phyloP scores from a whole-genome alignment of 192 early-diverging fungal species.

The Mortierella alpina region DNA sequence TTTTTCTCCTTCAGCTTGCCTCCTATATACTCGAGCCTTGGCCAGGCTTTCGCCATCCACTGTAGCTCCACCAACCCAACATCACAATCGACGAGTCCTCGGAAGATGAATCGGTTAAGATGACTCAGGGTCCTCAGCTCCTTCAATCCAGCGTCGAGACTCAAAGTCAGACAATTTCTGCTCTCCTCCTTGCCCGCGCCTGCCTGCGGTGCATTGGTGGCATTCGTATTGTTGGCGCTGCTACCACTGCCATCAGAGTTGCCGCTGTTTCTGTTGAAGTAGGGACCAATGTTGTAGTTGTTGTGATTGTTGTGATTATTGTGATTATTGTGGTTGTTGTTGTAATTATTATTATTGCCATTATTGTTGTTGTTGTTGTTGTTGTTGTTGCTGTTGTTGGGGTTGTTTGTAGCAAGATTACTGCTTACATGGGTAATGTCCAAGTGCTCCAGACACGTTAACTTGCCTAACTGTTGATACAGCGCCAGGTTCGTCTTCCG shows the following conservation, averaged over 20 bases:
- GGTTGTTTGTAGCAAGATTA: not conserved
- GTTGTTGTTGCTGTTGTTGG: not conserved
- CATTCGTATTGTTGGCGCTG: too few relatives aligned
- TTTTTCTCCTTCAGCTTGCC: constrained; percentile 25
- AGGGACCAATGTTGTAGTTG: not conserved
- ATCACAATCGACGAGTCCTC: constrained; percentile 2
- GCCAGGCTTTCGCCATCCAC: constrained; percentile 47
- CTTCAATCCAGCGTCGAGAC: constrained; percentile 12
- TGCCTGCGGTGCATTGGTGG: not conserved
- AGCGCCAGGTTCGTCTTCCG: constrained; percentile 1
- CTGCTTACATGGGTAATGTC: constrained; percentile 4
- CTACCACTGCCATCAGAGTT: too few relatives aligned
- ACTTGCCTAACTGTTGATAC: constrained; percentile 17
- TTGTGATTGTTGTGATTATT: too few relatives aligned
- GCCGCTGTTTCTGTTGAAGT: too few relatives aligned
- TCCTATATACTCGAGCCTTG: constrained; percentile 18
- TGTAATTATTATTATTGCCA: not conserved
- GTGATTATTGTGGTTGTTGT: not conserved
- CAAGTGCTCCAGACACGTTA: constrained; percentile 26
- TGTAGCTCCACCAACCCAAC: constrained; percentile 34
- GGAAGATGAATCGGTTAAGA: constrained; percentile 18
- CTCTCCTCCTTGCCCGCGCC: not conserved
- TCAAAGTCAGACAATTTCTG: constrained; percentile 16
- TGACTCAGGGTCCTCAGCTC: constrained; percentile 19
- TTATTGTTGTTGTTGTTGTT: not conserved